Evolutionary conservation across 768 basidiomycete genomes (phyloP), one percentile per base, ranked within the genome.

Genomic region (Leucosporidium creatinivorum): DNA sequence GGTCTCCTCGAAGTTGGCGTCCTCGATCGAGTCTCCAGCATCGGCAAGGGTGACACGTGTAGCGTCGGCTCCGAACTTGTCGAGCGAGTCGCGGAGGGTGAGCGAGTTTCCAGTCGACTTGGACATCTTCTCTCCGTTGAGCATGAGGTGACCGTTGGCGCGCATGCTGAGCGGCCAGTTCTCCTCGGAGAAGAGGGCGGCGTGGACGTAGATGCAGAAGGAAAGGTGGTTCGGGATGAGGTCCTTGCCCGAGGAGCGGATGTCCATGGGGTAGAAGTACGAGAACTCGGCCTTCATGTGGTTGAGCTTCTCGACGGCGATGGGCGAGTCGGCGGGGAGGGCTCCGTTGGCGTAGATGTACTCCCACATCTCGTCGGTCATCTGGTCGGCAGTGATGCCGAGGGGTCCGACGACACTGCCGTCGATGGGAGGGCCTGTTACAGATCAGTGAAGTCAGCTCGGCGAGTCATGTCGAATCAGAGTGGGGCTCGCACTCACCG

Each of bases 1-100:
- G 81, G 92, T 89, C 83, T 98, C 94, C 77, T 99, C 96, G 75
- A 98, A 99, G 82, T 99, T 99, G 55, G 94, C 94, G 79, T 99
- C 96, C 79, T 96, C 93, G 73, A 97, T 84, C 60, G 93, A 91
- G 77, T 99, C 96, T 19, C 96, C 96, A 31, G 93, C 92, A 80
- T 98, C 94, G 30, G 96, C 96, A 79, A 99, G 82, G 25, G 86
- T 84, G 80, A 99, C 79, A 63, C 96, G 83, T 75, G 89, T 93
- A 39, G 93, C 91, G 77, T 98, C 96, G 47, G 96, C 93, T 66
- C 96, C 96, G 76, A 94, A 98, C 82, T 98, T 98, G 79, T 86
- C 83, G 67, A 94, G 85, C 1, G 89, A 85, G 76, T 99, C 89
- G 63, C 85, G 81, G 77, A 98, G 80, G 0, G 94, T 99, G 82